A percentile compares a stretch with the other conserved stretches of the same genome.
Conservation (phyloP, 1,284 basidiomycete species). For the Porogramme epimiltina region DNA sequence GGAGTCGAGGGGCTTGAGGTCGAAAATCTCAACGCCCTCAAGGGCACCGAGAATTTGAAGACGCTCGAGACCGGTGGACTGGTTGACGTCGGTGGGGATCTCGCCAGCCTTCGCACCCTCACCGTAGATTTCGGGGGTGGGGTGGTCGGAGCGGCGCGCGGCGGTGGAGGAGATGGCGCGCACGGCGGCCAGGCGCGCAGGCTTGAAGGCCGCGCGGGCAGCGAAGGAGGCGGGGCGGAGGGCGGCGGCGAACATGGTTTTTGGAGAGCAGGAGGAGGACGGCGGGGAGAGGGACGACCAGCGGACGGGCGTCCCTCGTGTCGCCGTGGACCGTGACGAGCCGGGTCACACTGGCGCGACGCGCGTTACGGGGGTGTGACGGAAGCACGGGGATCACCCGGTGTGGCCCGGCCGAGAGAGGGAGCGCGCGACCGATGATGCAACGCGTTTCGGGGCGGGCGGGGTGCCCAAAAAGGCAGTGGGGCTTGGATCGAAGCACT, state of each 20-base stretch:
- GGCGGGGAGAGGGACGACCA: neutral
- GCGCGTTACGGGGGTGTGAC: neutral
- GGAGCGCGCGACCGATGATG: conserved; percentile 13
- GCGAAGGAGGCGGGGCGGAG: conserved; percentile 42
- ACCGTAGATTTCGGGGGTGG: conserved; percentile 74
- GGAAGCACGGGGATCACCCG: conserved; percentile 7
- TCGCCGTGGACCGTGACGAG: conserved; percentile 13
- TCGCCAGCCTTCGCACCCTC: conserved; percentile 75
- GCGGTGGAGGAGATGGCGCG: conserved; percentile 62
- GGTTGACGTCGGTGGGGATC: conserved; percentile 84
- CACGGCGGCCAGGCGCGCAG: conserved; percentile 32
- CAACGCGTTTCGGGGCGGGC: conserved; percentile 8
- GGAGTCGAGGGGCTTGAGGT: conserved; percentile 84
- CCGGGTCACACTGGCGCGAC: conserved; percentile 6
- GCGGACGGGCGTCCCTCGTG: conserved; percentile 12
- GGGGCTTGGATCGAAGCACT: conserved; percentile 22
- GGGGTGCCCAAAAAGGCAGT: conserved; percentile 14
- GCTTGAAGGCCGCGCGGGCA: conserved; percentile 31
- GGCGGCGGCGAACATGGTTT: conserved; percentile 45
- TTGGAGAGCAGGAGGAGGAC: conserved; percentile 17
- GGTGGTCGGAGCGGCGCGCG: conserved; percentile 52
- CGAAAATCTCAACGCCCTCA: conserved; percentile 91
- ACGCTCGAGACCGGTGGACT: conserved; percentile 96
- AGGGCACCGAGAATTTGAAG: conserved; percentile 89
- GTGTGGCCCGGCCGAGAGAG: conserved; percentile 8